Percentiles rank a stretch among this genome's conserved stretches.
phyloP scores from a whole-genome alignment of 1,139 yeast species.

The Taphrina wiesneri region DNA sequence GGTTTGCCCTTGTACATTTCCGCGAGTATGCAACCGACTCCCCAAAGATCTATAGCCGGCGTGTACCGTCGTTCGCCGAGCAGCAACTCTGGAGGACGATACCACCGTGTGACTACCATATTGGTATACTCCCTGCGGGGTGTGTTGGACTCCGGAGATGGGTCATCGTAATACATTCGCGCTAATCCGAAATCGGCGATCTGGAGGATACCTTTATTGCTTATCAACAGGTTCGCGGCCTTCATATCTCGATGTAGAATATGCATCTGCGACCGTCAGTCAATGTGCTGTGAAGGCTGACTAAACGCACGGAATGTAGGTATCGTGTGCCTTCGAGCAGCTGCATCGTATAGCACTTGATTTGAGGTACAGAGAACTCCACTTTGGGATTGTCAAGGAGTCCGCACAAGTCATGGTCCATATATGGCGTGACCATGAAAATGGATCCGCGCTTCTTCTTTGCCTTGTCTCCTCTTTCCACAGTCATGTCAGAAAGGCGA shows the following conservation, averaged over 20 bases:
- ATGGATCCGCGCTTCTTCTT: constrained; percentile 50
- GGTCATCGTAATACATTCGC: constrained; percentile 69
- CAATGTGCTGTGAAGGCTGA: neutral
- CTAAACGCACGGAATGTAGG: constrained; percentile 55
- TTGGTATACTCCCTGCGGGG: constrained; percentile 73
- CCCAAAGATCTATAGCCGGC: constrained; percentile 97
- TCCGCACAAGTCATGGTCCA: constrained; percentile 92
- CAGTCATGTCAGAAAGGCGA: constrained; percentile 78
- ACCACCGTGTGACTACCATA: constrained; percentile 95
- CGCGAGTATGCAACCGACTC: constrained; percentile 93
- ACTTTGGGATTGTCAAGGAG: constrained; percentile 83
- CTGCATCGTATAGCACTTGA: constrained; percentile 82
- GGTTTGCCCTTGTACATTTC: constrained; percentile 83
- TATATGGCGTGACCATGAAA: constrained; percentile 89
- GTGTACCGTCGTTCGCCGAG: constrained; percentile 84
- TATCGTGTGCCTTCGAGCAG: constrained; percentile 76
- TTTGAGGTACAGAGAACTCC: constrained; percentile 60
- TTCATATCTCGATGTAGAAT: constrained; percentile 89
- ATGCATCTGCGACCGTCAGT: constrained; percentile 44
- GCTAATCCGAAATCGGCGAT: constrained; percentile 96
- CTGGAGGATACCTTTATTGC: constrained; percentile 71
- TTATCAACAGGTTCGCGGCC: constrained; percentile 86
- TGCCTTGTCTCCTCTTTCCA: constrained; percentile 53
- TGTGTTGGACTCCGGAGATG: constrained; percentile 57
- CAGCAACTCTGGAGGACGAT: constrained; percentile 89